phyloP scores from a whole-genome alignment of 352 stramenopile species.

The Globisporangium paroecandrum region DNA sequence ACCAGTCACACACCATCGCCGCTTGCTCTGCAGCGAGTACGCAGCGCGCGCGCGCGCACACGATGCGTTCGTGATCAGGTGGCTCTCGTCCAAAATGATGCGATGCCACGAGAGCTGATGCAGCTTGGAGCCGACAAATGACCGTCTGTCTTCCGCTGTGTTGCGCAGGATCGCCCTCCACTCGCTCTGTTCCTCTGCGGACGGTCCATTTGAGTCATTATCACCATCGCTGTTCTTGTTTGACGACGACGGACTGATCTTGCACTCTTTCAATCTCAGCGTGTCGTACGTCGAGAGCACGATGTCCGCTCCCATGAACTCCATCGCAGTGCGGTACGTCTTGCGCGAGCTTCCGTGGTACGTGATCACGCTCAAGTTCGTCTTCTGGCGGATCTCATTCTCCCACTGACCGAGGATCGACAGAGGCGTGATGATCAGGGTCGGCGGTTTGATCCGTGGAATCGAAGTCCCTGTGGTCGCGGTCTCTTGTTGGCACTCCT shows the following conservation, averaged over 20 bases:
- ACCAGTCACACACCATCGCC: constrained; percentile 87
- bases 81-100: constrained; percentile 87
- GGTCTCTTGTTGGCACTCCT: constrained; percentile 21
- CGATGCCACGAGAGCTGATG: constrained; percentile 81
- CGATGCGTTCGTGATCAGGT: constrained; percentile 86
- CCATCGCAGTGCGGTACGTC: constrained; percentile 51
- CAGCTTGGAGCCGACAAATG: constrained; percentile 54
- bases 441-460: constrained; percentile 48
- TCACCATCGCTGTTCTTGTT: constrained; percentile 19
- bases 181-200: constrained; percentile 4
- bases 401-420: constrained; percentile 87
- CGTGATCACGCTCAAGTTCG: constrained; percentile 66
- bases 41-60: constrained; percentile 59
- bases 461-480: constrained; percentile 16
- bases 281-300: constrained; percentile 83
- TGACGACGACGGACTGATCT: constrained; percentile 31
- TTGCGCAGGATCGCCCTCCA: constrained; percentile 17
- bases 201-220: constrained; percentile 1
- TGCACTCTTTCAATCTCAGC: constrained; percentile 68
- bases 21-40: constrained; percentile 61
- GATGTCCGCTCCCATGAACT: constrained; percentile 80
- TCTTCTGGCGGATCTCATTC: constrained; percentile 74
- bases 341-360: constrained; percentile 73
- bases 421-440: constrained; percentile 76
- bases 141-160: constrained; percentile 11